Conservation (phyloP, 1,284 basidiomycete genomes). For the Pisolithus thermaeus region DNA sequence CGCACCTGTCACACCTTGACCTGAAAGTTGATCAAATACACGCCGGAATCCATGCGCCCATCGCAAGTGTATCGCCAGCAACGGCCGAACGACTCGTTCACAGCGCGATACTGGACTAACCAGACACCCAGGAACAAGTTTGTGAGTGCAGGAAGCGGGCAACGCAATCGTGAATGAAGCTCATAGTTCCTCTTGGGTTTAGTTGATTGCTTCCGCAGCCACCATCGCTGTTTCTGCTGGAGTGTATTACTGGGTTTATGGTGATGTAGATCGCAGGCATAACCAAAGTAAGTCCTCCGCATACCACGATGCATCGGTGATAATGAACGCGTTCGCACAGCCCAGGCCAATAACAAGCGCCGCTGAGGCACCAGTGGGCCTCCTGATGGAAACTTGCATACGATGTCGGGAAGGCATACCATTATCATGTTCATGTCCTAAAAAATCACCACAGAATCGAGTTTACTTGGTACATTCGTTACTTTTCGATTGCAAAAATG, state of each 20-base stretch:
- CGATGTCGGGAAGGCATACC: background rate
- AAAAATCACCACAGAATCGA: background rate
- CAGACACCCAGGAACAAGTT: slow-evolving; percentile 30
- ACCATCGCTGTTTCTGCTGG: slow-evolving; percentile 26
- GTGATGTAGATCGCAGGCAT: slow-evolving; percentile 28
- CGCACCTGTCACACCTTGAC: background rate
- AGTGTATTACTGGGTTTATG: slow-evolving; percentile 33
- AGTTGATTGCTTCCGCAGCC: slow-evolving; percentile 26
- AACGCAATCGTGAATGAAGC: background rate
- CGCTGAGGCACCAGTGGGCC: slow-evolving; percentile 11
- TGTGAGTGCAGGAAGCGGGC: slow-evolving; percentile 10
- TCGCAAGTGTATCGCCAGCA: slow-evolving; percentile 20
- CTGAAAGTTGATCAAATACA: background rate
- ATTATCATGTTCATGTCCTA: background rate
- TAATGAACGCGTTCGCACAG: background rate
- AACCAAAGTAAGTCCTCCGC: slow-evolving; percentile 13
- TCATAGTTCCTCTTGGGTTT: background rate
- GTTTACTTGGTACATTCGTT: slow-evolving; percentile 16
- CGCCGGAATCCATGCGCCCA: slow-evolving; percentile 15
- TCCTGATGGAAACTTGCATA: background rate
- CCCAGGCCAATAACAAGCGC: slow-evolving; percentile 18
- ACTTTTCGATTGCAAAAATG: slow-evolving; percentile 16
- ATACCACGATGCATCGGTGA: background rate
- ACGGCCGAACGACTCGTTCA: slow-evolving; percentile 21
- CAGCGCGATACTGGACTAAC: slow-evolving; percentile 29